Evolutionary conservation across 495 filamentous ascomycete genomes (phyloP).

Genomic region (Hyphodiscus hymeniophilus): DNA sequence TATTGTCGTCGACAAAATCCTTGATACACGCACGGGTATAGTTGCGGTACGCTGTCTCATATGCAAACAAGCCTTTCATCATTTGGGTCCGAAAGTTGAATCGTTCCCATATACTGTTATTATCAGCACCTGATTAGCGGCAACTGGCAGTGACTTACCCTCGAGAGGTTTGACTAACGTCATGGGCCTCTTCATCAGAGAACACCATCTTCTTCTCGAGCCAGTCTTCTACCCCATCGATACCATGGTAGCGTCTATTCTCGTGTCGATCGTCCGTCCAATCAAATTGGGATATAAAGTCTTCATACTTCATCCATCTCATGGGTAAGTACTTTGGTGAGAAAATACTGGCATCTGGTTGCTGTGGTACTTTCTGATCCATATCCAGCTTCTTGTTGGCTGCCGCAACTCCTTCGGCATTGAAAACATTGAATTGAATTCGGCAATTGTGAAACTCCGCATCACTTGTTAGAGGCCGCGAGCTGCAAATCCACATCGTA

Average conservation of each 20-base stretch:
- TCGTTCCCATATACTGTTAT: conserved; percentile 41
- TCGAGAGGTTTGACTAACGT: conserved; percentile 27
- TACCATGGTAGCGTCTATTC: conserved; percentile 1
- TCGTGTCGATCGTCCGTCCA: conserved; percentile 8
- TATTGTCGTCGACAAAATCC: conserved; percentile 44
- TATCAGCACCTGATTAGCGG: background rate
- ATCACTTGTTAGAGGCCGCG: conserved; percentile 23
- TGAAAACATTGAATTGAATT: conserved; percentile 42
- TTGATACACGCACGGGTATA: conserved; percentile 39
- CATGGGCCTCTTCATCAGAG: conserved; percentile 37
- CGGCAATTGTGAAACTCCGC: conserved; percentile 32
- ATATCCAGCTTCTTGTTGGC: background rate
- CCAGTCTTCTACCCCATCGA: conserved; percentile 26
- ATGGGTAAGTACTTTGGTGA: conserved; percentile 10
- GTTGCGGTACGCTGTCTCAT: conserved; percentile 38
- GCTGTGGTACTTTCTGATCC: background rate
- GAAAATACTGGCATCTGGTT: conserved; percentile 12
- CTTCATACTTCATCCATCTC: conserved; percentile 20
- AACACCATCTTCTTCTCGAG: conserved; percentile 42
- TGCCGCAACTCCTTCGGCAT: conserved; percentile 10
- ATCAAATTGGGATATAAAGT: conserved; percentile 16
- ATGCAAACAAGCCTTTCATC: conserved; percentile 55
- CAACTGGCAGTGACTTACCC: conserved; percentile 23
- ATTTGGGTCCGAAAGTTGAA: conserved; percentile 48
- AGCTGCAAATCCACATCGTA: conserved; percentile 45